A percentile compares a stretch with the other conserved stretches of the same genome.
These are phyloP conservation scores for Actinomortierella wolfii DNA, from an alignment of 371 early-diverging fungal genomes.

Conservation along the genomic window DNA sequence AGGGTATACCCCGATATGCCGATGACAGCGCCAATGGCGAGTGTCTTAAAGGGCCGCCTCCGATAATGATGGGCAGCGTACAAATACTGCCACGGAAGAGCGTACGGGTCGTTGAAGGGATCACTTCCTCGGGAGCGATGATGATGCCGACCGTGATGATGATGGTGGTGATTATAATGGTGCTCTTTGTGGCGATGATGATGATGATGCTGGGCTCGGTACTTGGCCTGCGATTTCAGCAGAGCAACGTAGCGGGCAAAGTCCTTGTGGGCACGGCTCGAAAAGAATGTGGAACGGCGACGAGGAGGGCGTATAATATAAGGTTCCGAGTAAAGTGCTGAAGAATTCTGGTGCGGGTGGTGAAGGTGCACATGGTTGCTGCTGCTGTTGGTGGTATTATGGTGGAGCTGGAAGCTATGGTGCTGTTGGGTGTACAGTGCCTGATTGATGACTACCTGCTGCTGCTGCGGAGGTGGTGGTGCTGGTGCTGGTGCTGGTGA, in stretches of 20 bases:
- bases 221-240: no score
- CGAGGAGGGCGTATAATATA: no score
- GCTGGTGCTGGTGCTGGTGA: no score
- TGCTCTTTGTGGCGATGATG: background rate
- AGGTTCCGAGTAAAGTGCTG: background rate
- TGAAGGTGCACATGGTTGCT: background rate
- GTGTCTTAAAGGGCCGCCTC: background rate
- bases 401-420: no score
- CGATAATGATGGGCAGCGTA: constrained; percentile 3
- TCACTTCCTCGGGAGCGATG: background rate
- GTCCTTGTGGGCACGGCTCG: no score
- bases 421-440: no score
- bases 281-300: no score
- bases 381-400: constrained; percentile 2
- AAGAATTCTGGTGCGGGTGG: background rate
- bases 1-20: constrained; percentile 15
- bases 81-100: constrained; percentile 1
- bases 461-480: no score
- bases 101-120: background rate
- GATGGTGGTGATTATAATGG: background rate
- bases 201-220: background rate
- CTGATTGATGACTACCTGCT: no score
- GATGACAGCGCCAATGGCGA: constrained; percentile 1
- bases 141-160: background rate
- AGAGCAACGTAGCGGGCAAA: no score